Evolutionary conservation across 768 basidiomycete genomes (phyloP).

Genomic region (Austroboletus eburneus): DNA sequence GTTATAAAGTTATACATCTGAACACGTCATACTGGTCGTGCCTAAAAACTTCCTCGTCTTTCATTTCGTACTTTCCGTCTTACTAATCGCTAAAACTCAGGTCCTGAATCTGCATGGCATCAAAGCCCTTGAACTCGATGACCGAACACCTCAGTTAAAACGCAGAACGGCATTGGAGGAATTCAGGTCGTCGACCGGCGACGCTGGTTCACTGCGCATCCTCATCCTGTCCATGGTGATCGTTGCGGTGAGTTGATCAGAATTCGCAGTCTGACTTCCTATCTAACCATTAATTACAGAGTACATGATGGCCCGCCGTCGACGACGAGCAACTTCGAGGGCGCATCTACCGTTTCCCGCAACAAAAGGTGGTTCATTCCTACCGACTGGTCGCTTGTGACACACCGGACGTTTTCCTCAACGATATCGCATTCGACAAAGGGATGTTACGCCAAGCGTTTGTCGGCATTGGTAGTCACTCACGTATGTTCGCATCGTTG

Average conservation of each 20-base stretch:
- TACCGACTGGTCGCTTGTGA: constrained; percentile 11
- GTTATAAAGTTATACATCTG: too few relatives aligned
- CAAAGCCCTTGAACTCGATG: neutral
- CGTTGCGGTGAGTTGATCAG: too few relatives aligned
- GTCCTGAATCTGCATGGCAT: neutral
- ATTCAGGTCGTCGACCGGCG: too few relatives aligned
- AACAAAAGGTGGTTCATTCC: constrained; percentile 18
- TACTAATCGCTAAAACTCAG: neutral
- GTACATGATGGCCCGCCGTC: neutral
- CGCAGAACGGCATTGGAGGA: neutral
- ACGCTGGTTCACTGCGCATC: too few relatives aligned
- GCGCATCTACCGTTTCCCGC: constrained; percentile 8
- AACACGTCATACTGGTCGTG: too few relatives aligned
- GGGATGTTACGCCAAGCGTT: neutral
- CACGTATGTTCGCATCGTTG: too few relatives aligned
- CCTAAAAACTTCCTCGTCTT: neutral
- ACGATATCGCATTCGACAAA: constrained; percentile 22
- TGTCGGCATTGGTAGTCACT: neutral
- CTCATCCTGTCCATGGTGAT: too few relatives aligned
- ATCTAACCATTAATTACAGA: neutral
- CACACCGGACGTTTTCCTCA: constrained; percentile 18
- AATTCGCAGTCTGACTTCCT: too few relatives aligned
- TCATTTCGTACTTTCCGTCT: neutral
- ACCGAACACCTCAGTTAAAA: neutral
- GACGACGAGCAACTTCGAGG: constrained; percentile 21